Conservation (phyloP, 225 moss, liverwort and hornwort genomes). For the Straminergon stramineum region DNA sequence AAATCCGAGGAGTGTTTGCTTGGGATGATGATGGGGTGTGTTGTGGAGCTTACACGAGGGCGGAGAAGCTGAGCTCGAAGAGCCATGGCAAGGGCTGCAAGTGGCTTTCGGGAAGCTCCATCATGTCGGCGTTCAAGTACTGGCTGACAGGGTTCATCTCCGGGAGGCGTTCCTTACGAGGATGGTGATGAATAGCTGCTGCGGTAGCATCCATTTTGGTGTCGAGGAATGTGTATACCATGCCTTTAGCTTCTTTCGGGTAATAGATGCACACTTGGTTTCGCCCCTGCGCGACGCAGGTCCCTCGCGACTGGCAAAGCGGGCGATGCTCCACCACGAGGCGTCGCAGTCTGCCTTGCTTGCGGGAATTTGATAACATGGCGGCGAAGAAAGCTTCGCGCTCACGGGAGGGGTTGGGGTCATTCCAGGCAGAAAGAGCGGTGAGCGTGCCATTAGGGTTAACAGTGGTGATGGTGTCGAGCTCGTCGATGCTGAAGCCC, state of each 20-base stretch:
- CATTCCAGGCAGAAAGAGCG: slow-evolving; percentile 16
- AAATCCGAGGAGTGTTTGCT: not conserved
- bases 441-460: slow-evolving; percentile 7
- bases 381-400: not conserved
- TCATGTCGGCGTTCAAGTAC: slow-evolving; percentile 28
- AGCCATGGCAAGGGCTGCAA: slow-evolving; percentile 26
- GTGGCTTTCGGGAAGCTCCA: slow-evolving; percentile 35
- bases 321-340: slow-evolving; percentile 29
- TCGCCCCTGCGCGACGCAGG: slow-evolving; percentile 18
- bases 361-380: slow-evolving; percentile 13
- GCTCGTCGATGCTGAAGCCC: slow-evolving; percentile 35
- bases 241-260: slow-evolving; percentile 34
- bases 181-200: not conserved
- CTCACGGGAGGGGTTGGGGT: slow-evolving; percentile 3
- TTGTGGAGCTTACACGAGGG: slow-evolving; percentile 2
- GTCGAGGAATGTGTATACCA: slow-evolving; percentile 14
- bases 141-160: slow-evolving; percentile 17
- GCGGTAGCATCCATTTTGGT: not conserved
- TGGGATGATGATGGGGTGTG: not conserved
- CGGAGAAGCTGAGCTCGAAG: slow-evolving; percentile 34
- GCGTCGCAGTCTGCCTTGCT: slow-evolving; percentile 20
- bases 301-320: slow-evolving; percentile 33
- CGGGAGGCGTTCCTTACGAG: slow-evolving; percentile 26
- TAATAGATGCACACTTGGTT: slow-evolving; percentile 32
- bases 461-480: not conserved